phyloP scores from a whole-genome alignment of 805 yeast species.

The Yamadazyma sp. region DNA sequence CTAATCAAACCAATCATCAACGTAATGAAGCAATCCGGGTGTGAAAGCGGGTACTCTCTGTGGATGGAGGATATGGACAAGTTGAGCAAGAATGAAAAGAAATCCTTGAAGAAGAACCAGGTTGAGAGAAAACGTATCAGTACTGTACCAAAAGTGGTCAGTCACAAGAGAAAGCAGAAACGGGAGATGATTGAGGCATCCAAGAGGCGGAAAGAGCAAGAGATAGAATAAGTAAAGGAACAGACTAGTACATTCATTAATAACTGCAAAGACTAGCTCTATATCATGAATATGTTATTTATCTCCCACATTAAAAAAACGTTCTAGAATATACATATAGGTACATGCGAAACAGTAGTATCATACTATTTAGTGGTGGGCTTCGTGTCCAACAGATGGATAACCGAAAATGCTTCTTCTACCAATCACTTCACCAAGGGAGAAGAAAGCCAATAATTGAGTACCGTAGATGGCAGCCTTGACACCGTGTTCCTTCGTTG shows the following conservation, averaged over 20 bases:
- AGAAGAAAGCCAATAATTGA: constrained; percentile 87
- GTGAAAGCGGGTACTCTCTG: constrained; percentile 55
- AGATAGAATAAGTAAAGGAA: too few relatives aligned
- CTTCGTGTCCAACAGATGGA: constrained; percentile 54
- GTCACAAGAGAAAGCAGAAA: constrained; percentile 60
- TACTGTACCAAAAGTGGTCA: constrained; percentile 74
- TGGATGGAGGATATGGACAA: constrained; percentile 82
- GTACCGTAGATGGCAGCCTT: constrained; percentile 73
- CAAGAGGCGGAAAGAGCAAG: constrained; percentile 52
- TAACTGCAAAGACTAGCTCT: too few relatives aligned
- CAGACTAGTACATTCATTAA: too few relatives aligned
- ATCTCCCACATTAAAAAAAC: too few relatives aligned
- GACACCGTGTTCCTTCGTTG: constrained; percentile 55
- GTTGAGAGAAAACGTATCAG: constrained; percentile 72
- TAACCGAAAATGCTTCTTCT: constrained; percentile 93
- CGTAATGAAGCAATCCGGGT: constrained; percentile 93
- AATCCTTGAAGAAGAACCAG: constrained; percentile 55
- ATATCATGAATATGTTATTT: too few relatives aligned
- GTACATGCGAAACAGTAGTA: constrained; percentile 4
- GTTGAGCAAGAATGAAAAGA: constrained; percentile 62
- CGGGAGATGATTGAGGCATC: constrained; percentile 76
- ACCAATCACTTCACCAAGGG: constrained; percentile 94
- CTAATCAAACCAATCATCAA: constrained; percentile 82
- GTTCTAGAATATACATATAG: too few relatives aligned
- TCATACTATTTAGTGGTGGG: constrained; percentile 27